Conservation (phyloP, 305 asterid species). For the Solanum hybrid region DNA sequence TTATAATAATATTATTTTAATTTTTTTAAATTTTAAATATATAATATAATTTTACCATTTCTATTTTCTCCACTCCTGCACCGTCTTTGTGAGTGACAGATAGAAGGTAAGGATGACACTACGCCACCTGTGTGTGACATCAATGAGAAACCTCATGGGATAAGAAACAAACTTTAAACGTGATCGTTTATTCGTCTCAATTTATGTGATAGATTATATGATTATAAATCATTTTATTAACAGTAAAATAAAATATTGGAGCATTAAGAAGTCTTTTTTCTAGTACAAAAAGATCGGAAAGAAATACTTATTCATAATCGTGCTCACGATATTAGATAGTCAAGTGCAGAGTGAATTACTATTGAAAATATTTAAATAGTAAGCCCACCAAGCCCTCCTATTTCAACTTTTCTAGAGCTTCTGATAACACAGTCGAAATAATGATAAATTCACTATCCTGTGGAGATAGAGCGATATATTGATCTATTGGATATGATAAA, state of each 20-base stretch:
- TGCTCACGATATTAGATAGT: neutral
- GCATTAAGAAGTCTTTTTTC: neutral
- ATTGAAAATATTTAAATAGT: neutral
- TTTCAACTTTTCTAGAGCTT: neutral
- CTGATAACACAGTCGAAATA: no score
- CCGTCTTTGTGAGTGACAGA: neutral
- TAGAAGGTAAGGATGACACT: neutral
- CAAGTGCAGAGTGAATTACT: neutral
- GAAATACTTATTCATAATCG: neutral
- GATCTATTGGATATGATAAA: neutral
- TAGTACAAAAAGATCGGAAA: rapidly evolving
- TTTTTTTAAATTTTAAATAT: no score
- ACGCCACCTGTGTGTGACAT: neutral
- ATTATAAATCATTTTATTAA: no score
- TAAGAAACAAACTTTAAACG: no score
- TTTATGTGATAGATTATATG: neutral
- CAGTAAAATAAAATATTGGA: rapidly evolving
- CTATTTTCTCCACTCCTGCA: neutral
- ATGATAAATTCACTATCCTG: rapidly evolving
- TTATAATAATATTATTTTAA: no score
- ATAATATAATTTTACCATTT: no score
- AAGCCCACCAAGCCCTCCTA: neutral
- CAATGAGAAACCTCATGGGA: neutral
- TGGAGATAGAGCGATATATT: neutral
- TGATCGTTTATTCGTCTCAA: no score